Evolutionary conservation across 2,329 filamentous ascomycete species (phyloP).

Genomic region (Penicillium sp.): DNA sequence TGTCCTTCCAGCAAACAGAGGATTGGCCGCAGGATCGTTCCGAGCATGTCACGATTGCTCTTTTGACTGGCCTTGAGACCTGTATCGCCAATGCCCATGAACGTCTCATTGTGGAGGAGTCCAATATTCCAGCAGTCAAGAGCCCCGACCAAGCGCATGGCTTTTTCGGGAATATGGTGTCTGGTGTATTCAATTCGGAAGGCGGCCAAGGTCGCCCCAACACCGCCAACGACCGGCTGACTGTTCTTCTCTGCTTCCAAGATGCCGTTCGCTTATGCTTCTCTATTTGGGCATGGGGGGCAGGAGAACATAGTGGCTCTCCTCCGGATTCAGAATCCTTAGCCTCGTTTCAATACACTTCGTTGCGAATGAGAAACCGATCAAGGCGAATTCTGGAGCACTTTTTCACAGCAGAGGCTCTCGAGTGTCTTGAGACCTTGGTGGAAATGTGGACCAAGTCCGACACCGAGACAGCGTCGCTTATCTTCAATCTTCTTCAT

Average conservation of each 20-base stretch:
- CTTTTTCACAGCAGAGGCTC: slow-evolving; percentile 83
- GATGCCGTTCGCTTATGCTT: slow-evolving; percentile 92
- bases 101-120: slow-evolving; percentile 73
- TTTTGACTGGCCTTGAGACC: slow-evolving; percentile 91
- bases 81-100: slow-evolving; percentile 85
- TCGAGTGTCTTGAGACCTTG: slow-evolving; percentile 90
- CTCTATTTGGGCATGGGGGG: slow-evolving; percentile 90
- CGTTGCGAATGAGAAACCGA: slow-evolving; percentile 83
- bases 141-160: slow-evolving; percentile 79
- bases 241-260: slow-evolving; percentile 93
- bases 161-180: slow-evolving; percentile 93
- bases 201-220: slow-evolving; percentile 72
- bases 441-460: slow-evolving; percentile 75
- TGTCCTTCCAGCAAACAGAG: slow-evolving; percentile 42
- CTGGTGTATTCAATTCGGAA: slow-evolving; percentile 82
- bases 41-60: slow-evolving; percentile 65
- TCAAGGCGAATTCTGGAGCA: slow-evolving; percentile 87
- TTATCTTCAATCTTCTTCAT: slow-evolving; percentile 82
- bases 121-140: slow-evolving; percentile 66
- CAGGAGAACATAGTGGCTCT: slow-evolving; percentile 48
- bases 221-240: slow-evolving; percentile 89
- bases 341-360: slow-evolving; percentile 88
- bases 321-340: slow-evolving; percentile 65
- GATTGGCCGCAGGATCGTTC: slow-evolving; percentile 49
- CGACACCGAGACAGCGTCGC: slow-evolving; percentile 53